Conservation (phyloP, 2,329 filamentous ascomycete species). For the Aureobasidium sp. region DNA sequence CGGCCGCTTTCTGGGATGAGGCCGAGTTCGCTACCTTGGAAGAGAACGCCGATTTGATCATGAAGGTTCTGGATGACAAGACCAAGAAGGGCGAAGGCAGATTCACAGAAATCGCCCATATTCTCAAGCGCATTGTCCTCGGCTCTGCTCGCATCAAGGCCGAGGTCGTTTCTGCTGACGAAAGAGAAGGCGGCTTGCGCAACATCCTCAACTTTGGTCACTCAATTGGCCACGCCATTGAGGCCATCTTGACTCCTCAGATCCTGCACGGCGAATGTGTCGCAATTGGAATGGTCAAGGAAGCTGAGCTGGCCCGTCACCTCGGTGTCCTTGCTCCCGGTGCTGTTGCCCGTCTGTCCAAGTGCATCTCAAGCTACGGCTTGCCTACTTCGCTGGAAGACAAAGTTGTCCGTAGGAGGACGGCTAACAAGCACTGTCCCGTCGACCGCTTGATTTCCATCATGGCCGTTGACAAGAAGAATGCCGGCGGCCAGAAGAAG, state of each 20-base stretch:
- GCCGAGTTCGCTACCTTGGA: slow-evolving; percentile 79
- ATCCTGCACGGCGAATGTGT: slow-evolving; percentile 94
- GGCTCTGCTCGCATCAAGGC: slow-evolving; percentile 93
- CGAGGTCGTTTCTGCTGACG: slow-evolving; percentile 86
- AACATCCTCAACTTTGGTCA: slow-evolving; percentile 97
- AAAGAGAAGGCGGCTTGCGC: slow-evolving; percentile 85
- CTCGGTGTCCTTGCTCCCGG: slow-evolving; percentile 78
- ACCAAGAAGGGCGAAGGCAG: slow-evolving; percentile 50
- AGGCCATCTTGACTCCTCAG: slow-evolving; percentile 91
- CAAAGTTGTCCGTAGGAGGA: slow-evolving; percentile 71
- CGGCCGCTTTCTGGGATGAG: slow-evolving; percentile 92
- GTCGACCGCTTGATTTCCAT: slow-evolving; percentile 80
- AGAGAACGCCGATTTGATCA: slow-evolving; percentile 68
- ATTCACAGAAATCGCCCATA: slow-evolving; percentile 57
- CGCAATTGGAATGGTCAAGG: slow-evolving; percentile 96
- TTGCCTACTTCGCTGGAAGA: slow-evolving; percentile 80
- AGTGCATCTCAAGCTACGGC: slow-evolving; percentile 91
- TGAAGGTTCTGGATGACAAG: slow-evolving; percentile 60
- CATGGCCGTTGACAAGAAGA: slow-evolving; percentile 99
- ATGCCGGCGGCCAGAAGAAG: slow-evolving; percentile 90
- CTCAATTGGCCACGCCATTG: slow-evolving; percentile 93
- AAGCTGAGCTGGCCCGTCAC: slow-evolving; percentile 86
- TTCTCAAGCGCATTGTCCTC: slow-evolving; percentile 60
- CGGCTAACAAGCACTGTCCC: slow-evolving; percentile 79
- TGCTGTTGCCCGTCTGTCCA: slow-evolving; percentile 80